phyloP scores from a whole-genome alignment of 768 basidiomycete genomes.

The Tremella fuciformis region DNA sequence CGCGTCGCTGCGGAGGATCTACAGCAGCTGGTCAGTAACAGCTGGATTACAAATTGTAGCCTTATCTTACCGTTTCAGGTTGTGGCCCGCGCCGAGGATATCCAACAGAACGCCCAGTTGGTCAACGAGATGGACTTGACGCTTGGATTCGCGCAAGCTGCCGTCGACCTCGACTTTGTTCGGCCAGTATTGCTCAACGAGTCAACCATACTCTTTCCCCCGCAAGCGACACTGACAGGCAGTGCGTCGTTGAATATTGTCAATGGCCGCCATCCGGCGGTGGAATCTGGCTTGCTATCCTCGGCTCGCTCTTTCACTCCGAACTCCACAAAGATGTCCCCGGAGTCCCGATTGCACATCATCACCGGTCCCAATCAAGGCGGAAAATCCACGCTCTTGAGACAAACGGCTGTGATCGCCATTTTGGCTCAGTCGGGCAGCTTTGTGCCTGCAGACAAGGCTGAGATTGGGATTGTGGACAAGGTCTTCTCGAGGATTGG shows the following conservation, averaged over 20 bases:
- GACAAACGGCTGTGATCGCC: conserved; percentile 83
- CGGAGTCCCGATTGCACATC: conserved; percentile 66
- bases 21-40: not conserved
- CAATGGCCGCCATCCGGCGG: conserved; percentile 87
- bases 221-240: not conserved
- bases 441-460: conserved; percentile 84
- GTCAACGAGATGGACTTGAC: conserved; percentile 85
- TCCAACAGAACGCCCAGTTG: conserved; percentile 73
- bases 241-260: conserved; percentile 65
- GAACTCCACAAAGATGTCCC: conserved; percentile 68
- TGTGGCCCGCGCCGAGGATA: conserved; percentile 57
- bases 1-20: conserved; percentile 64
- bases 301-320: conserved; percentile 69
- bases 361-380: conserved; percentile 89
- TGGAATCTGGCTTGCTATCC: conserved; percentile 75
- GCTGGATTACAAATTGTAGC: not conserved
- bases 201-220: conserved; percentile 55
- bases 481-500: conserved; percentile 90
- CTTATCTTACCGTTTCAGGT: conserved; percentile 57
- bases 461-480: conserved; percentile 80
- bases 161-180: conserved; percentile 71
- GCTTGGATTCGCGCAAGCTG: conserved; percentile 75
- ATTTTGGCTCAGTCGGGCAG: conserved; percentile 90
- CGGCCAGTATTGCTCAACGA: conserved; percentile 67
- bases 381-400: conserved; percentile 82